phyloP scores from a whole-genome alignment of 2,329 filamentous ascomycete species.

The Coniochaeta hoffmannii region DNA sequence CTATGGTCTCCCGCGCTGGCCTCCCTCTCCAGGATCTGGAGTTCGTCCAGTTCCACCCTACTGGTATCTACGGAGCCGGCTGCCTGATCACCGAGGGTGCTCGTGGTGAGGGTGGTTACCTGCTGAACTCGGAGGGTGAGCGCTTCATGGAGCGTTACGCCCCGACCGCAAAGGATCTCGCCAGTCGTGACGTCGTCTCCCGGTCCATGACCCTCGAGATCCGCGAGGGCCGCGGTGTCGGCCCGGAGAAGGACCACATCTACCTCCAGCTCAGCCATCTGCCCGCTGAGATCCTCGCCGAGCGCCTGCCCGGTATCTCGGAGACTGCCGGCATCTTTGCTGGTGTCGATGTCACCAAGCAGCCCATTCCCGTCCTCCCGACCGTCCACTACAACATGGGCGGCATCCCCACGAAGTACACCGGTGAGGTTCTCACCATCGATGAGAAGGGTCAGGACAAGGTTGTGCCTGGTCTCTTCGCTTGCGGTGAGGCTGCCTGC shows the following conservation, averaged over 20 bases:
- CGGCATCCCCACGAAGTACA: constrained; percentile 96
- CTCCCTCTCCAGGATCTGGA: constrained; percentile 98
- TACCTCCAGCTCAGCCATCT: constrained; percentile 96
- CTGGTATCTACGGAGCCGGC: constrained; percentile 96
- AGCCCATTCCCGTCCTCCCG: constrained; percentile 91
- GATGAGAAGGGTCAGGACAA: constrained; percentile 83
- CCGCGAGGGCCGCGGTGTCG: constrained; percentile 92
- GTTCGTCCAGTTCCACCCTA: constrained; percentile 99
- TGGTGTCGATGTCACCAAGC: constrained; percentile 93
- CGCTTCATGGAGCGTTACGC: constrained; percentile 99
- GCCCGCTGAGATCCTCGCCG: constrained; percentile 83
- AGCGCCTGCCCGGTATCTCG: constrained; percentile 96
- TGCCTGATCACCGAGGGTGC: constrained; percentile 97
- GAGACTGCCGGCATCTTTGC: constrained; percentile 97
- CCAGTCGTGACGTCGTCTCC: constrained; percentile 91
- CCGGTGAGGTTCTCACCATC: constrained; percentile 86
- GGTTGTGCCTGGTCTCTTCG: constrained; percentile 90
- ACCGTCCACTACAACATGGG: constrained; percentile 99
- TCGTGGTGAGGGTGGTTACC: constrained; percentile 95
- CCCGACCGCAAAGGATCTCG: constrained; percentile 95
- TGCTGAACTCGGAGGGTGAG: constrained; percentile 96
- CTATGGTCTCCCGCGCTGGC: constrained; percentile 96
- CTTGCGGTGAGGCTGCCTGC: constrained; percentile 93
- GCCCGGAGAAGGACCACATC: constrained; percentile 96
- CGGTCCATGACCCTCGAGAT: constrained; percentile 99